Percentiles rank a stretch among this genome's conserved stretches.
Evolutionary conservation across 371 early-diverging fungal genomes (phyloP).

Genomic region (Apophysomyces elegans): DNA sequence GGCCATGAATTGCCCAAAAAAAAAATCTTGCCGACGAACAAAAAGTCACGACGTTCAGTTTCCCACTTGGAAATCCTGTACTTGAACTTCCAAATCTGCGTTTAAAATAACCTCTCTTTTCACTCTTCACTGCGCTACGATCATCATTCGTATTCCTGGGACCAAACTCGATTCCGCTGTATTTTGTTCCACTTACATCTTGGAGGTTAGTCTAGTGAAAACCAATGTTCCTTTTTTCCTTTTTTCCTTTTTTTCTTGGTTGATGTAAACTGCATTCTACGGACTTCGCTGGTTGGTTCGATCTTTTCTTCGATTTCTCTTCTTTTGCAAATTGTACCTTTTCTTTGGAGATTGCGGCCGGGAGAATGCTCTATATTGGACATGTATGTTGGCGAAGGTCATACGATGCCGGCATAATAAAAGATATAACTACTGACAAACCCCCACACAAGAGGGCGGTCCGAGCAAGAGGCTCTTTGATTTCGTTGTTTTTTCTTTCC

Average conservation of each 20-base stretch:
- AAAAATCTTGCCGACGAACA: no score
- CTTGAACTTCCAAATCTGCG: no score
- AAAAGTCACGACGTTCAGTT: no score
- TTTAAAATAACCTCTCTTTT: not conserved
- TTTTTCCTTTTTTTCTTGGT: not conserved
- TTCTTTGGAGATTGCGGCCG: slow-evolving; percentile 1
- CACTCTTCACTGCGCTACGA: not conserved
- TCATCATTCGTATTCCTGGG: slow-evolving; percentile 5
- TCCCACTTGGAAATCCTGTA: no score
- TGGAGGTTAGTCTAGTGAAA: slow-evolving; percentile 9
- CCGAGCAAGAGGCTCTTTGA: slow-evolving; percentile 8
- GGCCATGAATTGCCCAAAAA: no score
- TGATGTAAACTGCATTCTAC: slow-evolving; percentile 7
- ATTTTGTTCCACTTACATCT: slow-evolving; percentile 9
- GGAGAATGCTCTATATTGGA: slow-evolving; percentile 9
- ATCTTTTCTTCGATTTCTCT: not conserved
- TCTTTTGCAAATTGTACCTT: slow-evolving; percentile 6
- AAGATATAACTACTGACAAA: not conserved
- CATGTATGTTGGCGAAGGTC: slow-evolving; percentile 7
- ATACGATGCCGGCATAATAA: slow-evolving; percentile 8
- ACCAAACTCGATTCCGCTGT: slow-evolving; percentile 8
- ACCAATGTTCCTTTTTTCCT: not conserved
- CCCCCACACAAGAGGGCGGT: slow-evolving; percentile 12
- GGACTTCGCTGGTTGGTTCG: not conserved
- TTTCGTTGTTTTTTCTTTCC: slow-evolving; percentile 3